Evolutionary conservation across 345 rosid genomes (phyloP), one percentile per base, ranked within the genome.

Genomic region (Tarenaya hassleriana): DNA sequence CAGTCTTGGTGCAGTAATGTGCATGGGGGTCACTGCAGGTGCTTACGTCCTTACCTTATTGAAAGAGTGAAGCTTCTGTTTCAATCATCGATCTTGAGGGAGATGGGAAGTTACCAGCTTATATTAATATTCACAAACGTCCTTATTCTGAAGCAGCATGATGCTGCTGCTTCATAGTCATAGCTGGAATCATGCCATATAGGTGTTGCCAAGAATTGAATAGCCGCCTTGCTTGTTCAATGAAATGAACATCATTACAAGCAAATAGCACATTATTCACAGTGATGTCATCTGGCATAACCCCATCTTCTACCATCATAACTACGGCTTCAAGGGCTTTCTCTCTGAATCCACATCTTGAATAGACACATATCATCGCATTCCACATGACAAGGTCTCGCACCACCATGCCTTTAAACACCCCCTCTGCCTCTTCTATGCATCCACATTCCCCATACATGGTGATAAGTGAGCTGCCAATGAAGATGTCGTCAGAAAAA

Each of bases 1-100:
- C 74, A 91, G 98, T 73, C 94, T 88, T 48, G 88, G 81, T 42
- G 69, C 85, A 39, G 96, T 92, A 34, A 92, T 88, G 95, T 92
- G 98, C 68, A 81, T 88, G 94, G 98, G 96, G 55, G 88, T 88
- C 39, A 83, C 95, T 11, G 94, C 95, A 1, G 95, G 98, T 66
- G 98, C 97, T 59, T 88, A 85, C 75, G 65, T 92, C 60, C 83
- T 92, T 61, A 79, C 83, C 34, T 69, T 85, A 38, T 92, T 92
- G n/a, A n/a, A n/a, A n/a, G n/a, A n/a, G n/a, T n/a, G n/a, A n/a
- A n/a, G n/a, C n/a, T n/a, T n/a, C n/a, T n/a, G n/a, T n/a, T n/a
- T n/a, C n/a, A n/a, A n/a, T n/a, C n/a, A n/a, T n/a, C n/a, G n/a
- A n/a, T n/a, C n/a, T n/a, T n/a, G n/a, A n/a, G n/a, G n/a, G n/a